Conservation (phyloP, 2,329 filamentous ascomycete genomes). For the Neophaeococcomyces aloes region DNA sequence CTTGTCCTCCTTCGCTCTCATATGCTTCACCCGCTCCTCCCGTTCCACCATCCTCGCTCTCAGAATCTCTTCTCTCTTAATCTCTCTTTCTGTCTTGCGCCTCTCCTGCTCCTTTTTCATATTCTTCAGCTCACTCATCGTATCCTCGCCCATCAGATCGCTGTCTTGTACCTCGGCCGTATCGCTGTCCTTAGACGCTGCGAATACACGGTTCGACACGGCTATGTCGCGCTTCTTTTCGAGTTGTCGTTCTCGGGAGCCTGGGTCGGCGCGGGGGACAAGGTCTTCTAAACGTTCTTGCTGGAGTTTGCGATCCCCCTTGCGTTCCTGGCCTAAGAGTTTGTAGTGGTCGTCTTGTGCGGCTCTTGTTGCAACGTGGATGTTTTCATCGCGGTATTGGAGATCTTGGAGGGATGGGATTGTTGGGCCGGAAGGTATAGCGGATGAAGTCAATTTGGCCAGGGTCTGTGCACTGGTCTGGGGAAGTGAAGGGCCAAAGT, state of each 20-base stretch:
- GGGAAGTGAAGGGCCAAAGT: conserved; percentile 48
- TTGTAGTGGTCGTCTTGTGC: conserved; percentile 35
- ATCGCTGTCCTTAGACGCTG: conserved; percentile 42
- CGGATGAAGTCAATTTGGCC: conserved; percentile 23
- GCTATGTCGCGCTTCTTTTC: conserved; percentile 72
- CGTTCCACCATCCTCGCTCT: conserved; percentile 67
- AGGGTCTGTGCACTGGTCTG: conserved; percentile 11
- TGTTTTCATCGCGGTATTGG: conserved; percentile 40
- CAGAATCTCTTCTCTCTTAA: conserved; percentile 68
- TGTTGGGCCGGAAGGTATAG: conserved; percentile 39
- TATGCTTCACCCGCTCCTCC: conserved; percentile 61
- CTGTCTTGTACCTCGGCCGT: conserved; percentile 56
- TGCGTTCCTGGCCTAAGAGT: conserved; percentile 52
- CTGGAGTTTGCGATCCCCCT: conserved; percentile 54
- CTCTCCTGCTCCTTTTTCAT: conserved; percentile 54
- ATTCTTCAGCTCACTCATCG: conserved; percentile 53
- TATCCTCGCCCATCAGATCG: conserved; percentile 60
- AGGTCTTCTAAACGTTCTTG: conserved; percentile 70
- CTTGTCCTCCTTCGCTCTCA: conserved; percentile 66
- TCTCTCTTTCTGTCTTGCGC: conserved; percentile 74
- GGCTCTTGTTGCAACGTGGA: conserved; percentile 40
- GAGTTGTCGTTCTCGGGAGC: conserved; percentile 69
- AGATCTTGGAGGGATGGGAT: conserved; percentile 69
- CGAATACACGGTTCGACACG: conserved; percentile 63
- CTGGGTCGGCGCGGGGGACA: conserved; percentile 68